Evolutionary conservation across 768 basidiomycete genomes (phyloP).

Genomic region (Polyporus arcularius): DNA sequence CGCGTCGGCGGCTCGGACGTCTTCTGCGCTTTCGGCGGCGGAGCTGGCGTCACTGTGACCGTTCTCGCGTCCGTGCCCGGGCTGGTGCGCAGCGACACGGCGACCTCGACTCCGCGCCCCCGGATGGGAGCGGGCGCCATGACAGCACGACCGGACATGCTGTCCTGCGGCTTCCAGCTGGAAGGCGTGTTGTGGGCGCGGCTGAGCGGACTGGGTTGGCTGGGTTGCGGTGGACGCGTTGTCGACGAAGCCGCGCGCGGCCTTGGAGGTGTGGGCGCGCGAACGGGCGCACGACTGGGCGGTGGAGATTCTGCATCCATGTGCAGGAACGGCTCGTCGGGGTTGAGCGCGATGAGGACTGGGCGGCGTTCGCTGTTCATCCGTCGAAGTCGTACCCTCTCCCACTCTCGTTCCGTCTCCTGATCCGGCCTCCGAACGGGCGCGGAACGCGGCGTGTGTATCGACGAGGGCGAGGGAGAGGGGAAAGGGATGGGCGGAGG

Average conservation of each 20-base stretch:
- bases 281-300: neutral
- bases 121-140: neutral
- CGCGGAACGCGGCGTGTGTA: neutral
- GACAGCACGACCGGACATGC: neutral
- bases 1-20: neutral
- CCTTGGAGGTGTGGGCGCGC: constrained; percentile 11
- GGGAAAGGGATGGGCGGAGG: neutral
- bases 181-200: neutral
- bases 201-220: neutral
- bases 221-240: constrained; percentile 6
- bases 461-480: neutral
- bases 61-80: neutral
- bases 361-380: neutral
- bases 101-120: constrained; percentile 6
- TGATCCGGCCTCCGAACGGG: neutral
- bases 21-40: neutral
- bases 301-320: neutral
- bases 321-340: neutral
- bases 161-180: neutral
- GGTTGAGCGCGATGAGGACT: neutral
- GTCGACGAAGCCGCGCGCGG: constrained; percentile 2
- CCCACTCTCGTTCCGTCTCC: neutral
- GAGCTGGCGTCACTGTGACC: neutral
- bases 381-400: neutral
- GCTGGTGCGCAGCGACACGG: neutral